Evolutionary conservation across 2,329 filamentous ascomycete species (phyloP), one percentile per base, ranked within the genome.

Genomic region (Chaetomium sp.): DNA sequence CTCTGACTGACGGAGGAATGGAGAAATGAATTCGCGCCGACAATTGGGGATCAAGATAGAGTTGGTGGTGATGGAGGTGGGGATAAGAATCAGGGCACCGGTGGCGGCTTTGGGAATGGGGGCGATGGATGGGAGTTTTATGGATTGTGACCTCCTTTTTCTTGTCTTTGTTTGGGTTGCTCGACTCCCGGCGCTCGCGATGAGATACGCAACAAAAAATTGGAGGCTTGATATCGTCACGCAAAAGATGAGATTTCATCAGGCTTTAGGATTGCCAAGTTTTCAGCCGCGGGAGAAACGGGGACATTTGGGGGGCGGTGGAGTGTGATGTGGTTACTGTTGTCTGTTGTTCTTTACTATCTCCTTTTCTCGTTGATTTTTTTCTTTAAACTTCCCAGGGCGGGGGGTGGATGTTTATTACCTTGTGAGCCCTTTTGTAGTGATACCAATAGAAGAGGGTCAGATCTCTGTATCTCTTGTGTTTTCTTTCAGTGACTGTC

Each of bases 1-100:
- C 79, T 91, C 73, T 96, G 91, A 96, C 89, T 91, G 14, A 75
- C 82, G 45, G 71, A 84, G 70, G 86, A 89, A 70, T 72, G 89
- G 47, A 76, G 85, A 64, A 78, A 74, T 53, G 85, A 88, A 71
- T 80, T 78, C 68, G 73, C 75, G 57, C 77, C 77, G 57, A 67
- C 61, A 53, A 67, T 68, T 38, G 53, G 19, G 19, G 19, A 27
- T 27, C 19, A 27, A 58, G 48, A 53, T 37, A 32, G 42, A 42
- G 43, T 37, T 33, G 41, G 37, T 14, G 33, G 5, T 27, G 32
- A 42, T 14, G 8, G 33, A 40, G 35, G 19, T 27, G 19, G 19
- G 19, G 19, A 27, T 27, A 27, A 2, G 19, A 27, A 27, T 27
- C 19, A 27, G 19, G 19, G 19, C 19, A 27, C 19, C 19, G 52